A percentile compares a stretch with the other conserved stretches of the same genome.
These are phyloP conservation scores for Pseudogymnoascus destructans DNA, from an alignment of 2,329 filamentous ascomycete species.

Conservation along the genomic window DNA sequence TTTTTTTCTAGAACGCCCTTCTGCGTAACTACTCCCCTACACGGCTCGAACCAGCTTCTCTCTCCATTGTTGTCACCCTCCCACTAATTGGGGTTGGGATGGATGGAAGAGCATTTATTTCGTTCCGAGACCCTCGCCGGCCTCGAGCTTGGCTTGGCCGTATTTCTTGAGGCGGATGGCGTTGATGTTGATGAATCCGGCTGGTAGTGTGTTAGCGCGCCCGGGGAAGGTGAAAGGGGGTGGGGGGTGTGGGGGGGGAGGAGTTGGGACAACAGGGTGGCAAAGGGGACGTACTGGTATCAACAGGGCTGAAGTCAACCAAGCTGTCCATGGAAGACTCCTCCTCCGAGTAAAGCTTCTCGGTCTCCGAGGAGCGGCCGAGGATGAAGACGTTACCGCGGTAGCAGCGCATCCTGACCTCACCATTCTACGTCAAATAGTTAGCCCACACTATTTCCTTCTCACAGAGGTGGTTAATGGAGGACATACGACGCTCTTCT, in stretches of 20 bases:
- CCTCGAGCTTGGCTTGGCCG: constrained; percentile 30
- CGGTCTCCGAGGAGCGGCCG: constrained; percentile 46
- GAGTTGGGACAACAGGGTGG: constrained; percentile 34
- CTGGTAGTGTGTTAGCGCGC: constrained; percentile 21
- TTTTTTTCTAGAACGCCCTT: not conserved
- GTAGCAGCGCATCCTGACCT: constrained; percentile 50
- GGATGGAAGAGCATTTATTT: not conserved
- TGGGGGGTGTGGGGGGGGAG: not conserved
- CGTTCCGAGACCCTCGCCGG: constrained; percentile 20
- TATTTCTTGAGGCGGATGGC: constrained; percentile 51
- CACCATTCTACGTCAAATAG: constrained; percentile 31
- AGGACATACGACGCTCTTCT: constrained; percentile 37
- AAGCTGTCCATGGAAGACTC: constrained; percentile 60
- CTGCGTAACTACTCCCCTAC: not conserved
- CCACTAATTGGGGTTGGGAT: not conserved
- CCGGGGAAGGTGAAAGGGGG: constrained; percentile 17
- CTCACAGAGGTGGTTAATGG: not conserved
- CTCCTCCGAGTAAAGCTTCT: constrained; percentile 55
- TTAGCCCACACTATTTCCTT: not conserved
- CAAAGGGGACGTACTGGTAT: constrained; percentile 33
- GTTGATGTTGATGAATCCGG: constrained; percentile 54
- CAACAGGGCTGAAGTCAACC: constrained; percentile 51
- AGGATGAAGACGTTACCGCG: constrained; percentile 52
- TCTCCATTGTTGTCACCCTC: not conserved
- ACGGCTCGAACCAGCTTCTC: not conserved